Base-by-base conservation (phyloP, 345 rosid species). In the Psidium friedrichsthalianum region DNA sequence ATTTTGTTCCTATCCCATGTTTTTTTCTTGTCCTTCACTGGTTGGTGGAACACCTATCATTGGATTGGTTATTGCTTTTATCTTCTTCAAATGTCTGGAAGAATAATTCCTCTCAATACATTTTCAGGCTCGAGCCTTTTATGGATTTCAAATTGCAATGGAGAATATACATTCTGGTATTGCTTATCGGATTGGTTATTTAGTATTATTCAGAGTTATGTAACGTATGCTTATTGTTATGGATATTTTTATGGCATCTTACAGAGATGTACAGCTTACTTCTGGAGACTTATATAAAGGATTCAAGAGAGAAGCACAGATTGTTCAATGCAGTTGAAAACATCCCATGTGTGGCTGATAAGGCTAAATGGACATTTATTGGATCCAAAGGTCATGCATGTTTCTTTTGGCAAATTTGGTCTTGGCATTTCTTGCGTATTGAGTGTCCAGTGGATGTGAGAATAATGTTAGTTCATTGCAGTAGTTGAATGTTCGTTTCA, bases 151-250 rank as follows among this genome's bases (percentile, higher is more conserved):
- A 90, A 94, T 96, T 59, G 98, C 98, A 21, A 96, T 95, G 97
- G 98, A 95, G 91, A 96, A 96, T 86, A 90, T 96, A 89, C 99
- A 95, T 91, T 95, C 98, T 18, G 99, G 99, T 96, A 92, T 42
- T 88, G 85, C 83, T 86, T 84, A 47, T 82, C 25, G 57, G 55
- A 82, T 58, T 13, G 20, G 12, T 84, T 82, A 58, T 61, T 64
- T 81, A 88, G 29, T 52, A 44, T 49, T 51, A 32, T 5, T 64
- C 84, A 27, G 78, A 32, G 40, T 83, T 47, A 58, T n/a, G 42
- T 52, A 10, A 53, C 4, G 78, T 55, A 82, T 40, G 13, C 85
- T 55, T 76, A 86, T 87, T 85, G 90, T 69, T 83, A 29, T 36
- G 74, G 21, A 29, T 84, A 53, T 83, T 76, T 80, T 83, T 87